These are phyloP conservation scores for Hibiscus tridactylites DNA, from an alignment of 345 rosid species.

Conservation along the genomic window DNA sequence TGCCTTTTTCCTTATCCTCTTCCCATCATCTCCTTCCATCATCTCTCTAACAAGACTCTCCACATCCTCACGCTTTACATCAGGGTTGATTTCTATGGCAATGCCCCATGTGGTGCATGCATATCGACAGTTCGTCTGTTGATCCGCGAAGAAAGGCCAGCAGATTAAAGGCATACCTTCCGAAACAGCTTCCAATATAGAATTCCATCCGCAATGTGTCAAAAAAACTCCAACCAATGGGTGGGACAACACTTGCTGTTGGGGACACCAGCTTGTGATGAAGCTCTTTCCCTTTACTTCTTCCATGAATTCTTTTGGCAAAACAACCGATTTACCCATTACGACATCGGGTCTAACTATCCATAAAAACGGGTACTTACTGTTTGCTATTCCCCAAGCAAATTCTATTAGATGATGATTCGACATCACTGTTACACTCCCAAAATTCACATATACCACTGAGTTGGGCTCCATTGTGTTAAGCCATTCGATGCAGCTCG, in stretches of 20 bases:
- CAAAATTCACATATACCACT: not conserved
- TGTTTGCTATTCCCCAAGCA: not conserved
- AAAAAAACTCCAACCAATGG: conserved; percentile 22
- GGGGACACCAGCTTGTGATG: conserved; percentile 23
- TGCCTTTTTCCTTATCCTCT: conserved; percentile 2
- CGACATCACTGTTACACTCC: not conserved
- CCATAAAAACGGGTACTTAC: not conserved
- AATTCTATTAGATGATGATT: not conserved
- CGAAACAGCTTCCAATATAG: conserved; percentile 7
- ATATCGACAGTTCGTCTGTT: conserved; percentile 20
- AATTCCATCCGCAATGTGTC: conserved; percentile 36
- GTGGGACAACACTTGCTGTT: conserved; percentile 20
- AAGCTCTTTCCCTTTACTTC: conserved; percentile 15
- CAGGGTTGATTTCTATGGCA: conserved; percentile 11
- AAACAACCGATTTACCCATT: not conserved
- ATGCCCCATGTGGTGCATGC: conserved; percentile 14
- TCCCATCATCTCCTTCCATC: conserved; percentile 8
- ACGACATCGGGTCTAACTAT: conserved; percentile 18
- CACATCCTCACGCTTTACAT: conserved; percentile 10
- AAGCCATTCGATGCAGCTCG: not conserved
- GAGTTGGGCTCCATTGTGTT: too few species aligned
- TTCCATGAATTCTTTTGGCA: conserved; percentile 9
- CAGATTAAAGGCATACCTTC: conserved; percentile 11
- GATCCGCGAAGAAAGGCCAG: conserved; percentile 19
- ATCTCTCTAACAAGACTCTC: not conserved